A percentile compares a stretch with the other conserved stretches of the same genome.
Evolutionary conservation across 805 yeast genomes (phyloP).

Genomic region (Candida argentea): DNA sequence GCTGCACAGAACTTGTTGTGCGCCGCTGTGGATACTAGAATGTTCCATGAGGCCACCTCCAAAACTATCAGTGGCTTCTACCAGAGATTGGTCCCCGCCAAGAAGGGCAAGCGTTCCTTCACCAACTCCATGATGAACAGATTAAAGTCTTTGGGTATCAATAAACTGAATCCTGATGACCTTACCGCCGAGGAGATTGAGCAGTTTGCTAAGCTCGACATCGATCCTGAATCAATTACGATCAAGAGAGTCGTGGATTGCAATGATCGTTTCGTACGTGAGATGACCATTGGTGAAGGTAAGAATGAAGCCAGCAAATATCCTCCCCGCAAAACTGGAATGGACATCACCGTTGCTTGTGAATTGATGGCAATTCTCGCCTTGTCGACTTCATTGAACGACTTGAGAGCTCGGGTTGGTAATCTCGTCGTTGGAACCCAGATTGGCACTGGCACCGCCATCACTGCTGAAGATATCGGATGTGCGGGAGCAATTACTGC

Average conservation of each 20-base stretch:
- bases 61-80: slow-evolving; percentile 67
- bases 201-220: slow-evolving; percentile 72
- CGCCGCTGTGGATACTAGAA: slow-evolving; percentile 94
- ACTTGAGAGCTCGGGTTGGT: slow-evolving; percentile 83
- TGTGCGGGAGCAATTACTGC: slow-evolving; percentile 96
- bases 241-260: slow-evolving; percentile 92
- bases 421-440: slow-evolving; percentile 82
- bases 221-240: slow-evolving; percentile 83
- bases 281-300: slow-evolving; percentile 82
- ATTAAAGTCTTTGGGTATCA: slow-evolving; percentile 70
- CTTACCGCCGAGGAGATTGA: slow-evolving; percentile 68
- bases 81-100: slow-evolving; percentile 77
- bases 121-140: slow-evolving; percentile 73
- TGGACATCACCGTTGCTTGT: slow-evolving; percentile 93
- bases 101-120: slow-evolving; percentile 71
- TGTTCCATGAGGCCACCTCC: slow-evolving; percentile 89
- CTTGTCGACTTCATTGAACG: slow-evolving; percentile 63
- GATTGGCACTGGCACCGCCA: slow-evolving; percentile 57
- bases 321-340: slow-evolving; percentile 75
- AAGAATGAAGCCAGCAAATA: slow-evolving; percentile 78
- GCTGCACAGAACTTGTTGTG: slow-evolving; percentile 91
- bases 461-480: slow-evolving; percentile 91
- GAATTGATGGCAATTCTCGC: slow-evolving; percentile 96
- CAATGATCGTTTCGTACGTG: slow-evolving; percentile 86
- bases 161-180: slow-evolving; percentile 68